Percentiles rank a stretch among this genome's conserved stretches.
Evolutionary conservation across 2,329 filamentous ascomycete genomes (phyloP).

Genomic region (Scortechinia acanthostroma): DNA sequence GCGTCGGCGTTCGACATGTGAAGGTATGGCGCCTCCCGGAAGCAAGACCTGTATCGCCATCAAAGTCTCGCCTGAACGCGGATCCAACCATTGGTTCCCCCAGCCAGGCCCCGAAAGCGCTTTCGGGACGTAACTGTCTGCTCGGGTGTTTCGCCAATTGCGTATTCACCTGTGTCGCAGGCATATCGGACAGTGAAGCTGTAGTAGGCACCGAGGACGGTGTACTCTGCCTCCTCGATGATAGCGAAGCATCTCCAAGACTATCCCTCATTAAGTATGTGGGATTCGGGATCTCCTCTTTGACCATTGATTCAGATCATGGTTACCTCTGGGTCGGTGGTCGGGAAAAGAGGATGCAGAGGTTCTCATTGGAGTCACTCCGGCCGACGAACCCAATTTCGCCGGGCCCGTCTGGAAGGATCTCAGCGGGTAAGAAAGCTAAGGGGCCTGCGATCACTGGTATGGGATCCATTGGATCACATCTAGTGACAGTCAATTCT

Average conservation of each 20-base stretch:
- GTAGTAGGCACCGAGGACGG: conserved; percentile 53
- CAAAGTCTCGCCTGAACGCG: conserved; percentile 26
- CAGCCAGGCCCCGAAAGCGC: conserved; percentile 36
- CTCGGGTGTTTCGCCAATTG: conserved; percentile 47
- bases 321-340: conserved; percentile 40
- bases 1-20: conserved; percentile 53
- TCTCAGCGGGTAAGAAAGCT: conserved; percentile 8
- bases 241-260: conserved; percentile 39
- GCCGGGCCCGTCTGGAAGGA: conserved; percentile 3
- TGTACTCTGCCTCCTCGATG: conserved; percentile 52
- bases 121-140: conserved; percentile 53
- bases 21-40: conserved; percentile 58
- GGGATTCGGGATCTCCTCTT: conserved; percentile 40
- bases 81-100: conserved; percentile 19
- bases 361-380: conserved; percentile 24
- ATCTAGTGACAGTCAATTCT: conserved; percentile 38
- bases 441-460: conserved; percentile 21
- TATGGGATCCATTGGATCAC: conserved; percentile 28
- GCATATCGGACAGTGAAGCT: conserved; percentile 40
- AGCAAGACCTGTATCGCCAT: conserved; percentile 28
- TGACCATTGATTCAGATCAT: conserved; percentile 35
- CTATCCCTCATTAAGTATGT: conserved; percentile 36
- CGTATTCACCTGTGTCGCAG: conserved; percentile 46
- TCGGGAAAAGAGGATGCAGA: conserved; percentile 33
- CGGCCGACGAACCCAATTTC: conserved; percentile 10